phyloP scores from a whole-genome alignment of 2,329 filamentous ascomycete species.

The Aotearoamyces nothofagi region DNA sequence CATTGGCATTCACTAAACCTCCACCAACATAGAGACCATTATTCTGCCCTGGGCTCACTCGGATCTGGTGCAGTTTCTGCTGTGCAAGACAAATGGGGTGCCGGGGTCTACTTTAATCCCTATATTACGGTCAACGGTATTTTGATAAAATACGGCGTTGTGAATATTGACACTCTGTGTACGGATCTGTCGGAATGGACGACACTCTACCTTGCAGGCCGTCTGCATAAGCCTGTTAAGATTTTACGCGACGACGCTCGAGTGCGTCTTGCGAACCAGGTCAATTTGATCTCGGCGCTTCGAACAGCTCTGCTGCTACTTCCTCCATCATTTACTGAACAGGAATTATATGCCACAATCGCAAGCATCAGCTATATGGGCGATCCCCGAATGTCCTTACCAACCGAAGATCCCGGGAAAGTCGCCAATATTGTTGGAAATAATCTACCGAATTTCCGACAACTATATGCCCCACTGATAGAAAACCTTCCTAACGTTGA shows the following conservation, averaged over 20 bases:
- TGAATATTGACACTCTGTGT: slow-evolving; percentile 82
- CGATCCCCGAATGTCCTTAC: slow-evolving; percentile 87
- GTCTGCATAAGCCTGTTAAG: slow-evolving; percentile 94
- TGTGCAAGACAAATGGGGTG: slow-evolving; percentile 78
- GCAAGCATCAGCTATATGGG: slow-evolving; percentile 87
- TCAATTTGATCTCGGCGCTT: slow-evolving; percentile 84
- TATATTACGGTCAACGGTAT: slow-evolving; percentile 91
- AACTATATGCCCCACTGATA: slow-evolving; percentile 79
- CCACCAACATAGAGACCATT: slow-evolving; percentile 77
- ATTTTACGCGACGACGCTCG: slow-evolving; percentile 88
- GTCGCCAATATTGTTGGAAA: slow-evolving; percentile 87
- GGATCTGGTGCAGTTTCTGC: slow-evolving; percentile 75
- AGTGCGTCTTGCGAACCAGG: slow-evolving; percentile 87
- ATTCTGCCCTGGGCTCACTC: slow-evolving; percentile 69
- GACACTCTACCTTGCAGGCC: slow-evolving; percentile 88
- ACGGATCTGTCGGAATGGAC: slow-evolving; percentile 82
- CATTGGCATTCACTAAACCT: slow-evolving; percentile 96
- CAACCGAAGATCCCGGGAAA: slow-evolving; percentile 83
- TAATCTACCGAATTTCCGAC: slow-evolving; percentile 82
- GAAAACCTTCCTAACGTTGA: slow-evolving; percentile 78
- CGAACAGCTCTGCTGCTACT: slow-evolving; percentile 80
- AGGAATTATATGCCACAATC: slow-evolving; percentile 79
- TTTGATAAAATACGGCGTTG: slow-evolving; percentile 94
- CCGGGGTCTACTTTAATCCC: slow-evolving; percentile 95
- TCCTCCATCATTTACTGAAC: slow-evolving; percentile 71